Conservation (phyloP, 1,284 basidiomycete species). For the Fomitiporia mediterranea region DNA sequence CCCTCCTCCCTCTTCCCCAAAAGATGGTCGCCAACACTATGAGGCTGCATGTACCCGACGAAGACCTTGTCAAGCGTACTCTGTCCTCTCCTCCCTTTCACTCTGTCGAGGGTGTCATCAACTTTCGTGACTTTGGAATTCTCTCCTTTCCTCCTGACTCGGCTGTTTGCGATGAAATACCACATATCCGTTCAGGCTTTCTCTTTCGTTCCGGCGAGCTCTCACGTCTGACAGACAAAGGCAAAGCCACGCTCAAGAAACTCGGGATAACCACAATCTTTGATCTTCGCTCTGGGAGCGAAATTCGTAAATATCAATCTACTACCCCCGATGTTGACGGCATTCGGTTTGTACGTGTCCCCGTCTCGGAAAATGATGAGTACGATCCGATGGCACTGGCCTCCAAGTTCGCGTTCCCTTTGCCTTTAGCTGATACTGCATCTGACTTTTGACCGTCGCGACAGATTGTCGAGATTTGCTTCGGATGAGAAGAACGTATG, state of each 20-base stretch:
- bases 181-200: conserved; percentile 29
- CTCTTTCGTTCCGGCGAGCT: conserved; percentile 41
- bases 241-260: conserved; percentile 33
- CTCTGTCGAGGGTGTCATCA: conserved; percentile 36
- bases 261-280: conserved; percentile 37
- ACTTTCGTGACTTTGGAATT: conserved; percentile 36
- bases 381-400: conserved; percentile 30
- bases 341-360: conserved; percentile 30
- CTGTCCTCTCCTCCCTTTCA: conserved; percentile 35
- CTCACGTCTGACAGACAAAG: conserved; percentile 33
- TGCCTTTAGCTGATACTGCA: too few relatives aligned
- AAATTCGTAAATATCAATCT: conserved; percentile 34
- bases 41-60: neutral
- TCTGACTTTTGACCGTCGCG: too few relatives aligned
- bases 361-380: conserved; percentile 15
- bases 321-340: conserved; percentile 30
- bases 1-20: neutral
- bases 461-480: conserved; percentile 28
- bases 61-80: conserved; percentile 2
- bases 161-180: conserved; percentile 3
- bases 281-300: conserved; percentile 37
- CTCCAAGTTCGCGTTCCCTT: conserved; percentile 22
- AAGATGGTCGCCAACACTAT: neutral
- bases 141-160: conserved; percentile 22
- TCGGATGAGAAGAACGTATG: conserved; percentile 30